Percentiles rank a stretch among this genome's conserved stretches.
Conservation (phyloP, 805 yeast species). For the Saccharomyces kudriavzevii region DNA sequence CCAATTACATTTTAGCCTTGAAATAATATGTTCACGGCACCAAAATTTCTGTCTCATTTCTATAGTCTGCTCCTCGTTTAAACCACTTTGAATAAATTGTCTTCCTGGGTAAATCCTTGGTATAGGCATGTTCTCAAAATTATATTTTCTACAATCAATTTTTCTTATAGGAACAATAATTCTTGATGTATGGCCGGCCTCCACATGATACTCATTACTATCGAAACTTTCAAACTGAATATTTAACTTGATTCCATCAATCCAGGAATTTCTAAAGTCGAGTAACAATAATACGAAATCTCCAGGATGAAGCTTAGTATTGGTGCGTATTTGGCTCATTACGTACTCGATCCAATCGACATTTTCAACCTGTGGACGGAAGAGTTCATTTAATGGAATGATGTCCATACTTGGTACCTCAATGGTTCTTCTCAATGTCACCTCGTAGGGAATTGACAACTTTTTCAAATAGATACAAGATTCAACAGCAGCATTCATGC, state of each 20-base stretch:
- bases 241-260: conserved; percentile 39
- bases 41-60: conserved; percentile 65
- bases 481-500: conserved; percentile 14
- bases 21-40: conserved; percentile 63
- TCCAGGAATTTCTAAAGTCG: conserved; percentile 80
- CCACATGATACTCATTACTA: conserved; percentile 25
- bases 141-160: conserved; percentile 32
- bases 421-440: conserved; percentile 45
- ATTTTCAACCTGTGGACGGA: conserved; percentile 14
- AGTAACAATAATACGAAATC: conserved; percentile 58
- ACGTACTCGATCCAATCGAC: conserved; percentile 27
- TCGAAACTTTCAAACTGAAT: conserved; percentile 30
- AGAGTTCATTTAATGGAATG: conserved; percentile 42
- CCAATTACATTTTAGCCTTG: conserved; percentile 63
- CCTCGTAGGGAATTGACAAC: conserved; percentile 20
- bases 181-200: conserved; percentile 45
- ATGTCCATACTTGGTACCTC: conserved; percentile 68
- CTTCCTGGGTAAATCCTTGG: conserved; percentile 59
- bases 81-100: conserved; percentile 51
- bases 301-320: conserved; percentile 28
- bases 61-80: conserved; percentile 47
- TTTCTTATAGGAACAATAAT: conserved; percentile 64
- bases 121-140: conserved; percentile 37
- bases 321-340: conserved; percentile 8
- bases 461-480: conserved; percentile 18